Conservation (phyloP, 225 moss, liverwort and hornwort genomes). For the Polytrichum commune region DNA sequence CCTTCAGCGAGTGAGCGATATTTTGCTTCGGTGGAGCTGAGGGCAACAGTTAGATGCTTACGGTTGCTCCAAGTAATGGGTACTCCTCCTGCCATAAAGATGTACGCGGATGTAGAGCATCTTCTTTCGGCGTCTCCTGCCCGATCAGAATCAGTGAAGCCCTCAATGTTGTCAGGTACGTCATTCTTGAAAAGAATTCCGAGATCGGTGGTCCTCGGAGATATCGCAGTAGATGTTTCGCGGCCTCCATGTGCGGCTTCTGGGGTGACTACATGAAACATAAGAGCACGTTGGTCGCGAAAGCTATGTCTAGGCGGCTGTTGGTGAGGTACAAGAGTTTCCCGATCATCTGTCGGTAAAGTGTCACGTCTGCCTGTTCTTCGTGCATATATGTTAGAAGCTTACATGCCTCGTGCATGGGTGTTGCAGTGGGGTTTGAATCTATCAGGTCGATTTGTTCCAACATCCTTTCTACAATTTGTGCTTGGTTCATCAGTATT, state of each 20-base stretch:
- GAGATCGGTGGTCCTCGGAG: background rate
- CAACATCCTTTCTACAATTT: too few species aligned
- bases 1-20: too few species aligned
- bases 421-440: background rate
- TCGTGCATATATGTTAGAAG: background rate
- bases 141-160: too few species aligned
- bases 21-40: too few species aligned
- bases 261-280: background rate
- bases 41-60: too few species aligned
- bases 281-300: background rate
- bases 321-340: conserved; percentile 14
- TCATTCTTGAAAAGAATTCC: background rate
- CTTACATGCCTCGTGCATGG: background rate
- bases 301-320: background rate
- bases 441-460: background rate
- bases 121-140: too few species aligned
- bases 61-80: too few species aligned
- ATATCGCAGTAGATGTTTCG: background rate
- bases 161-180: background rate
- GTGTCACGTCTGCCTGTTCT: background rate
- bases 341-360: background rate
- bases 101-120: too few species aligned
- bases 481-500: too few species aligned
- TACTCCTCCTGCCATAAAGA: too few species aligned
- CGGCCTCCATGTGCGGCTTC: background rate